phyloP scores from a whole-genome alignment of 306 rosid species.

The Nissolia schottii region DNA sequence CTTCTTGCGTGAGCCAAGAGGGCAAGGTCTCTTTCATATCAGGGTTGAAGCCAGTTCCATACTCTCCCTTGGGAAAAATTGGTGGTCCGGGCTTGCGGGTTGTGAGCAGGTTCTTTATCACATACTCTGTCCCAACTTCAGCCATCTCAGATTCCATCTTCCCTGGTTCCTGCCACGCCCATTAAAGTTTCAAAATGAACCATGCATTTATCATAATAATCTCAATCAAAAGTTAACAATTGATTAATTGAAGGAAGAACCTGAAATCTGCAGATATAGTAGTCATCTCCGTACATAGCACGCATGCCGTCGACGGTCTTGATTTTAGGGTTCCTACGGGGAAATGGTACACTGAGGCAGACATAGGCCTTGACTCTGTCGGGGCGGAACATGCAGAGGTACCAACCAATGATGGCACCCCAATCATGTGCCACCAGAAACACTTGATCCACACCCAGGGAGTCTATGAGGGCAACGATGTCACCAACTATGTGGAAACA shows the following conservation, averaged over 20 bases:
- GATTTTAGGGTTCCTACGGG: neutral
- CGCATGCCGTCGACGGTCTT: slow-evolving; percentile 4
- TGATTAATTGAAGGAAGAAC: neutral
- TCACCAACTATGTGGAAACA: slow-evolving; percentile 24
- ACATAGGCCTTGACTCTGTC: slow-evolving; percentile 29
- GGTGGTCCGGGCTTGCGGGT: slow-evolving; percentile 15
- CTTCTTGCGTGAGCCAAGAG: slow-evolving; percentile 43
- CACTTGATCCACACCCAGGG: slow-evolving; percentile 21
- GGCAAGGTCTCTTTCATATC: slow-evolving; percentile 2
- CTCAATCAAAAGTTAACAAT: neutral
- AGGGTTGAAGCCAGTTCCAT: neutral
- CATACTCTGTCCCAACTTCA: neutral
- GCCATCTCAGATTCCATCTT: slow-evolving; percentile 20
- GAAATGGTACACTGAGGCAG: slow-evolving; percentile 26
- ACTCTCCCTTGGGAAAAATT: slow-evolving; percentile 21
- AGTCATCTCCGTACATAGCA: slow-evolving; percentile 26
- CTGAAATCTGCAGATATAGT: slow-evolving; percentile 40
- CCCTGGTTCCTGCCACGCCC: slow-evolving; percentile 18
- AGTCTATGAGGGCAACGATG: slow-evolving; percentile 23
- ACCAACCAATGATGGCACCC: slow-evolving; percentile 36
- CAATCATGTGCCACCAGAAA: slow-evolving; percentile 36
- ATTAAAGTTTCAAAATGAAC: neutral
- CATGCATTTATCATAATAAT: too few species aligned
- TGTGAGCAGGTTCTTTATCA: neutral
- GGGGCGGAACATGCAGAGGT: slow-evolving; percentile 30